phyloP scores from a whole-genome alignment of 495 filamentous ascomycete genomes.

The Neurospora terricola region DNA sequence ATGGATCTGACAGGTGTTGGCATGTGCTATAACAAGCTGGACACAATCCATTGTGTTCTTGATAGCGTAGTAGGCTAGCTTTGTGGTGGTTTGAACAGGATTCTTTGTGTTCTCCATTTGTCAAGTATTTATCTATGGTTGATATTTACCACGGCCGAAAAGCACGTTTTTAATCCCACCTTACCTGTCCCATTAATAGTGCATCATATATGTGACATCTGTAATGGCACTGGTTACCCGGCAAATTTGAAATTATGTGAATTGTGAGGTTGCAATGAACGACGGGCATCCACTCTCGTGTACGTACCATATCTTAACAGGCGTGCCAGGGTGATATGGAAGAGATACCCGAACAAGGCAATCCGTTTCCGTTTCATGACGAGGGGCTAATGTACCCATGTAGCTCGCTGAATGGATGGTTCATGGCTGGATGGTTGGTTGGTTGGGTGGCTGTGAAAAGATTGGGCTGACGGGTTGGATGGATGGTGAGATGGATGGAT shows the following conservation, averaged over 20 bases:
- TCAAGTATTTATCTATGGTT: background rate
- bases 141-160: background rate
- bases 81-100: background rate
- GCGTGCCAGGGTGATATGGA: background rate
- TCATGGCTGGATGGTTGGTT: background rate
- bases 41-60: background rate
- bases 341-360: background rate
- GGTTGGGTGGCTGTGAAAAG: background rate
- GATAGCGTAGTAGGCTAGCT: background rate
- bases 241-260: background rate
- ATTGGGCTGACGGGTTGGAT: background rate
- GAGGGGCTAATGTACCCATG: background rate
- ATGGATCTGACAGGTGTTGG: too few species aligned
- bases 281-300: background rate
- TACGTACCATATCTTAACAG: background rate
- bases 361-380: background rate
- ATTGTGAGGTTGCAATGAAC: background rate
- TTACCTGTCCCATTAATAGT: background rate
- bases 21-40: background rate
- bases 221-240: background rate
- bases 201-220: background rate
- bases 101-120: background rate
- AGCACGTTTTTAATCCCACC: background rate
- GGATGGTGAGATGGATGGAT: background rate
- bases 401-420: background rate